Percentiles rank a stretch among this genome's conserved stretches.
Conservation (phyloP, 331 rosid species). For the Arachis monticola region DNA sequence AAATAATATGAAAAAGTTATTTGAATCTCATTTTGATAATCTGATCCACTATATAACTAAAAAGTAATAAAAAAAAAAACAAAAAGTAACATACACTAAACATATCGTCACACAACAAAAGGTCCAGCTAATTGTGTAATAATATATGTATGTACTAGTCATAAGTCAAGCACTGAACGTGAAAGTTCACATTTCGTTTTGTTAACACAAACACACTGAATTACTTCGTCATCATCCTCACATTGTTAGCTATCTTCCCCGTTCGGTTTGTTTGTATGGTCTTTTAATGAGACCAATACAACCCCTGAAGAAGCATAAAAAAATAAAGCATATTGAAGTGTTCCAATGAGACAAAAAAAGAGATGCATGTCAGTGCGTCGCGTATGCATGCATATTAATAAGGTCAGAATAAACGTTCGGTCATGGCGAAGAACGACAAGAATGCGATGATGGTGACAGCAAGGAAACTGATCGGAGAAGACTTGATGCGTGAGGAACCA, state of each 20-base stretch:
- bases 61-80: too few relatives aligned
- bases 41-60: slow-evolving; percentile 13
- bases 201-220: slow-evolving; percentile 30
- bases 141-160: slow-evolving; percentile 38
- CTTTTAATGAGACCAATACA: too few relatives aligned
- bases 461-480: slow-evolving; percentile 25
- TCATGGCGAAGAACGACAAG: slow-evolving; percentile 47
- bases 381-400: background rate
- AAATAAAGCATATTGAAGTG: too few relatives aligned
- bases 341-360: background rate
- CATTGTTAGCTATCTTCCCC: slow-evolving; percentile 22
- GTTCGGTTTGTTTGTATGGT: background rate
- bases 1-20: too few relatives aligned
- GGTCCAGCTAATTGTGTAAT: slow-evolving; percentile 38
- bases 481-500: slow-evolving; percentile 35
- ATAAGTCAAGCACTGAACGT: slow-evolving; percentile 36
- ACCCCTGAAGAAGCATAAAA: background rate
- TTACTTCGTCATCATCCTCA: slow-evolving; percentile 27
- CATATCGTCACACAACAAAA: slow-evolving; percentile 17
- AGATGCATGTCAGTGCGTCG: background rate
- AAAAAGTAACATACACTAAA: slow-evolving; percentile 31
- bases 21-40: too few relatives aligned
- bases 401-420: slow-evolving; percentile 36
- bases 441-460: slow-evolving; percentile 39
- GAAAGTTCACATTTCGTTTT: too few relatives aligned